Percentiles rank a stretch among this genome's conserved stretches.
phyloP scores from a whole-genome alignment of 345 rosid genomes.

The Erodium maritimum region DNA sequence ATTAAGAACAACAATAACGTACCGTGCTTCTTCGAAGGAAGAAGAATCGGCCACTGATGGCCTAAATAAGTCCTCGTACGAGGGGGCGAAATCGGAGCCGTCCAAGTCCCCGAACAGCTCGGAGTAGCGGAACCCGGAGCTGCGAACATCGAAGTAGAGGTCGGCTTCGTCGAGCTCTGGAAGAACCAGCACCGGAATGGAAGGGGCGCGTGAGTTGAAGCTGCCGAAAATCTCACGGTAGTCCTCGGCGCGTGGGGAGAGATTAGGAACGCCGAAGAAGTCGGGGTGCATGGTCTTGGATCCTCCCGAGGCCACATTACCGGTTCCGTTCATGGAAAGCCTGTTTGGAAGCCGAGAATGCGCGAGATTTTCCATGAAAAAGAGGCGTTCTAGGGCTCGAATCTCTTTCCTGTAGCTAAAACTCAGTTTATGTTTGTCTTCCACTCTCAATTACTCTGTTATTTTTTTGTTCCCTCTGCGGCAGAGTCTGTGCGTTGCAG shows the following conservation, averaged over 20 bases:
- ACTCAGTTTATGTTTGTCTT: no score
- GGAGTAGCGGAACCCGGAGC: slow-evolving; percentile 47
- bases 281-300: no score
- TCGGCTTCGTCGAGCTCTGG: slow-evolving; percentile 36
- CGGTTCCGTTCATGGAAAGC: no score
- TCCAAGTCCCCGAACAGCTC: slow-evolving; percentile 67
- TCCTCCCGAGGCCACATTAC: slow-evolving; percentile 19
- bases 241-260: no score
- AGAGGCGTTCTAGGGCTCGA: no score
- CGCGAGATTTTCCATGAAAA: slow-evolving; percentile 55
- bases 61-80: slow-evolving; percentile 45
- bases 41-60: slow-evolving; percentile 20
- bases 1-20: slow-evolving; percentile 17
- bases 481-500: no score
- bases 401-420: no score
- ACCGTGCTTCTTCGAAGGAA: slow-evolving; percentile 84
- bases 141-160: slow-evolving; percentile 53
- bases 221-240: slow-evolving; percentile 71
- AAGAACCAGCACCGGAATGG: slow-evolving; percentile 87
- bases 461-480: no score
- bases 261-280: slow-evolving; percentile 36
- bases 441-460: no score
- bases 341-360: slow-evolving; percentile 41
- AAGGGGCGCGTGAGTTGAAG: slow-evolving; percentile 56
- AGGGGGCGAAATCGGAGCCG: slow-evolving; percentile 46